Base-by-base conservation (phyloP, 2,329 filamentous ascomycete genomes). In the Blastomyces percursus region DNA sequence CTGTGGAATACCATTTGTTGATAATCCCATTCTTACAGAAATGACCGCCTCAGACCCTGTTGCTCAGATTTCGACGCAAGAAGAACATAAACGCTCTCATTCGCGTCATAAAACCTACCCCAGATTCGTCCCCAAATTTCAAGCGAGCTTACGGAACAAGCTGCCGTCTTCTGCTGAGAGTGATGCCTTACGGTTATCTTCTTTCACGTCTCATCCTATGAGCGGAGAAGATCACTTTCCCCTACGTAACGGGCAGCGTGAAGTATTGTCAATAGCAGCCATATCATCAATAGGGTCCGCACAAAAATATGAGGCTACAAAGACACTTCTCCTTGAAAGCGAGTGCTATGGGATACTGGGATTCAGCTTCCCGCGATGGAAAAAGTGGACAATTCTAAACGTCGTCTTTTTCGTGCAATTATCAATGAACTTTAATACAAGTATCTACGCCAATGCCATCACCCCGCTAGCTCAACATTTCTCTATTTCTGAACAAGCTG, bases 341-440 rank as follows among this genome's bases (percentile, higher is more conserved):
- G 84, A 87, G 66, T 87, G 84, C 71, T 86, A 86, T 71, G 79
- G 82, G 12, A 82, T 88, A 71, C 77, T 89, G 1, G 86, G 85
- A 57, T 90, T 81, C 69, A 75, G 75, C 11, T 89, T 82, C 64
- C 74, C 86, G 0, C 71, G 63, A n/a, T 80, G 76, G 78, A 87
- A 86, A 77, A 89, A 89, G 78, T 89, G 86, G 86, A 80, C 76
- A 67, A 87, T 89, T 68, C 78, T 88, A 61, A 82, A 81, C 21
- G 79, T 89, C 71, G 86, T 89, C 72, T 88, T 89, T 75, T 76
- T 84, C 67, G 85, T 89, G 5, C 87, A 90, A 71, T 82, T 85
- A 1, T 89, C 86, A 5, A 89, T 89, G 86, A 89, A 89, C 77
- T 88, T 88, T 78, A 90, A 90, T 75, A 87, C 87, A 1, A 86